Evolutionary conservation across 148 eudicot species (phyloP).

Genomic region (Vaccinium corymbosum): DNA sequence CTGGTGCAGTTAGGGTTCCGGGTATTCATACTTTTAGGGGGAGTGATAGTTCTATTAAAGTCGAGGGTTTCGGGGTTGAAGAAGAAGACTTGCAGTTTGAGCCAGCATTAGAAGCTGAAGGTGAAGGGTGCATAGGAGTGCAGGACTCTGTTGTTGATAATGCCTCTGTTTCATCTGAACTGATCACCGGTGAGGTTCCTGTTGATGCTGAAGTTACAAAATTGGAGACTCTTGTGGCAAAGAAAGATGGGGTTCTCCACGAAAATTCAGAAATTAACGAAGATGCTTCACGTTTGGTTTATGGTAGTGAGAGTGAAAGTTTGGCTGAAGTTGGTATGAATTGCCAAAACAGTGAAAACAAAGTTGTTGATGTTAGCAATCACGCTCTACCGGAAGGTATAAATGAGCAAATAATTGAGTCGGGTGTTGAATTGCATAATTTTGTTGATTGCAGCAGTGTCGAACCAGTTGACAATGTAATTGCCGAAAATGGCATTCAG

Average conservation of each 20-base stretch:
- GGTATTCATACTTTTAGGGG: constrained; percentile 19
- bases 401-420: not conserved
- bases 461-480: not conserved
- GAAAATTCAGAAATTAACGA: constrained; percentile 9
- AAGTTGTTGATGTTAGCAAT: not conserved
- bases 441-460: not conserved
- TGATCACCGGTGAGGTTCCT: constrained; percentile 7
- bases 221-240: constrained; percentile 10
- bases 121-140: constrained; percentile 8
- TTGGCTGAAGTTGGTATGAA: not conserved
- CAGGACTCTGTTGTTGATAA: constrained; percentile 5
- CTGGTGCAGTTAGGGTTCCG: constrained; percentile 26
- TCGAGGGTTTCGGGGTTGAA: constrained; percentile 21
- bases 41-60: constrained; percentile 24
- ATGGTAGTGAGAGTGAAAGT: not conserved
- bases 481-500: constrained; percentile 1
- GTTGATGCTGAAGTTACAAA: constrained; percentile 8
- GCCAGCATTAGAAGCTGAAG: constrained; percentile 13
- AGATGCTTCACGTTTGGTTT: not conserved
- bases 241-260: not conserved
- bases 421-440: not conserved
- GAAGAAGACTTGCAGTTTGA: constrained; percentile 24
- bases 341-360: not conserved
- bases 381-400: constrained; percentile 7
- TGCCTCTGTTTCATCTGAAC: constrained; percentile 1